Evolutionary conservation across 345 rosid genomes (phyloP), one percentile per base, ranked within the genome.

Genomic region (Hibiscus trionum): DNA sequence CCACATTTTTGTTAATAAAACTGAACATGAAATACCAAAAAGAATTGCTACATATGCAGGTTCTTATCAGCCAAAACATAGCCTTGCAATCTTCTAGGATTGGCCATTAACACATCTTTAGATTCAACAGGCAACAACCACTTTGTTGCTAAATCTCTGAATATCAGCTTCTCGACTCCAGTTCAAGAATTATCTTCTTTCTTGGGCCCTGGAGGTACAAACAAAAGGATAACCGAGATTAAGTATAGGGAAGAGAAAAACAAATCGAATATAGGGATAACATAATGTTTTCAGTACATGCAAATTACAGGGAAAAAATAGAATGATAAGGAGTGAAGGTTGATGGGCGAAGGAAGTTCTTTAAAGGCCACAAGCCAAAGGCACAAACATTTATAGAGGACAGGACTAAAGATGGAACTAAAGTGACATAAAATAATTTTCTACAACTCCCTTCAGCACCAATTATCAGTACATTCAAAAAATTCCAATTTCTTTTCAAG

Each of bases 181-280:
- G 76, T 50, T 93, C 97, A 70, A 90, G 81, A 4, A 88, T 83
- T 82, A 95, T 95, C 86, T 95, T 95, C 92, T 95, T 95, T 75
- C 99, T 86, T 33, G 99, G 99, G 12, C 99, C 99, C 97, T 95
- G 85, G 66, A 82, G 63, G 55, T 58, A 26, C 19, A 82, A 57
- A 50, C 27, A 64, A 67, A 79, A 39, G 53, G 1, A 60, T 17
- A 12, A 2, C 47, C 11, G 4, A 72, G 42, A 55, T 26, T 5
- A 58, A 58, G 33, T 29, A n/a, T 19, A 7, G 17, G 69, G 35
- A 50, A 19, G 9, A 62, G n/a, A 15, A 53, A 56, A 63, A 57
- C 14, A 71, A 66, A 16, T 29, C 27, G 50, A 63, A 35, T 46
- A 33, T 3, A 10, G 56, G 47, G 75, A 60, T 19, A 39, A 35